These are phyloP conservation scores for Candida tammaniensis DNA, from an alignment of 805 yeast genomes.

Conservation along the genomic window DNA sequence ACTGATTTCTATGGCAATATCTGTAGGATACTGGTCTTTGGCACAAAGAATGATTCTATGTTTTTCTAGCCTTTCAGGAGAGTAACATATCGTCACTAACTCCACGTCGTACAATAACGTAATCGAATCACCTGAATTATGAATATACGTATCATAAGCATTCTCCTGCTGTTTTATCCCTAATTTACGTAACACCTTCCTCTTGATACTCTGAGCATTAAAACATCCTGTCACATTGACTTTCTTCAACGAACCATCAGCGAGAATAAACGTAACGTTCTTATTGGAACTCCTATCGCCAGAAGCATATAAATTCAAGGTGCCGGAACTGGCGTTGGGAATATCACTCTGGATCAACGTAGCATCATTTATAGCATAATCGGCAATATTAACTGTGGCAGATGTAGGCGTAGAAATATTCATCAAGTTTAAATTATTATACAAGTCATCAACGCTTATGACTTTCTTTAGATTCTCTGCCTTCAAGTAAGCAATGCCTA, in stretches of 20 bases:
- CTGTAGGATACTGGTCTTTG: conserved; percentile 59
- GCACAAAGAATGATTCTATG: conserved; percentile 69
- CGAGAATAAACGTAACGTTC: conserved; percentile 64
- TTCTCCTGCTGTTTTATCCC: conserved; percentile 44
- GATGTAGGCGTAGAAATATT: conserved; percentile 6
- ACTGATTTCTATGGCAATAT: conserved; percentile 56
- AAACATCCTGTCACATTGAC: conserved; percentile 77
- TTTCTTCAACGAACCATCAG: conserved; percentile 67
- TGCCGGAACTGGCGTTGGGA: conserved; percentile 3
- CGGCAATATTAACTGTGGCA: conserved; percentile 5
- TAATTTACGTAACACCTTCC: conserved; percentile 59
- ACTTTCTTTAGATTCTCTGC: conserved; percentile 23
- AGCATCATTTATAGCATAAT: conserved; percentile 10
- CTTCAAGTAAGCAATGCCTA: conserved; percentile 50
- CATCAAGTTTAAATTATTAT: conserved; percentile 13
- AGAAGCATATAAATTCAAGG: conserved; percentile 7
- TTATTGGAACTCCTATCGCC: conserved; percentile 24
- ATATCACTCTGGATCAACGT: conserved; percentile 11
- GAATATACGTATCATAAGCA: conserved; percentile 61
- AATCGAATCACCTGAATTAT: conserved; percentile 34
- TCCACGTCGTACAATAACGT: conserved; percentile 71
- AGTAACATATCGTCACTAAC: conserved; percentile 77
- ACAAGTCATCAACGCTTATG: conserved; percentile 26
- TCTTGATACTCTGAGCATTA: conserved; percentile 74
- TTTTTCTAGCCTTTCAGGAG: conserved; percentile 67